phyloP scores from a whole-genome alignment of 202 grass and related monocot genomes.

The Panicum hallii region DNA sequence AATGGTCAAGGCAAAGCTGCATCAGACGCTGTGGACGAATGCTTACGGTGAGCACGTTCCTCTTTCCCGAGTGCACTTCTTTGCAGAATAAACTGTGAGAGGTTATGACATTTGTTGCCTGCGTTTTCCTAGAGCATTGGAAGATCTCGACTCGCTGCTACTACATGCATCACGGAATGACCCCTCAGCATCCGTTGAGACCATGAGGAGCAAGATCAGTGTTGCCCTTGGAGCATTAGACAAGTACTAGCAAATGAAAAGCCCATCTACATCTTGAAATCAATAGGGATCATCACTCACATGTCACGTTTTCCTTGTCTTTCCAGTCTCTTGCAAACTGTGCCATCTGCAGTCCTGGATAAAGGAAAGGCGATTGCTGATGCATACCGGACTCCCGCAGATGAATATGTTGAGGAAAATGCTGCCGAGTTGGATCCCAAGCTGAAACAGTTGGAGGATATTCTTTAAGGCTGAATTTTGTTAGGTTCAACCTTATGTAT shows the following conservation, averaged over 20 bases:
- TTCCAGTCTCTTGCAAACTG: constrained; percentile 85
- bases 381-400: constrained; percentile 67
- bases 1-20: constrained; percentile 83
- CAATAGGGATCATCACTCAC: background rate
- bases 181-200: constrained; percentile 64
- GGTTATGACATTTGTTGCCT: constrained; percentile 18
- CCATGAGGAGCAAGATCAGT: constrained; percentile 81
- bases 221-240: constrained; percentile 78
- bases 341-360: constrained; percentile 69
- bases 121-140: constrained; percentile 71
- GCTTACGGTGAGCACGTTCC: constrained; percentile 61
- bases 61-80: background rate
- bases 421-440: constrained; percentile 55
- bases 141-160: constrained; percentile 87
- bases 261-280: constrained; percentile 14
- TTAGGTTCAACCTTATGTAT: background rate
- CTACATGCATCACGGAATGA: constrained; percentile 79
- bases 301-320: background rate
- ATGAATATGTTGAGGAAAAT: constrained; percentile 47
- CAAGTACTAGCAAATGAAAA: constrained; percentile 57
- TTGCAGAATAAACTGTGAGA: background rate
- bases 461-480: constrained; percentile 59
- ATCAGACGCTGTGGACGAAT: constrained; percentile 82
- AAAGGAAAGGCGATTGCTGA: constrained; percentile 98
- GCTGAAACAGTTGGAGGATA: constrained; percentile 65